phyloP scores from a whole-genome alignment of 768 basidiomycete species.

The Favolaschia claudopus region DNA sequence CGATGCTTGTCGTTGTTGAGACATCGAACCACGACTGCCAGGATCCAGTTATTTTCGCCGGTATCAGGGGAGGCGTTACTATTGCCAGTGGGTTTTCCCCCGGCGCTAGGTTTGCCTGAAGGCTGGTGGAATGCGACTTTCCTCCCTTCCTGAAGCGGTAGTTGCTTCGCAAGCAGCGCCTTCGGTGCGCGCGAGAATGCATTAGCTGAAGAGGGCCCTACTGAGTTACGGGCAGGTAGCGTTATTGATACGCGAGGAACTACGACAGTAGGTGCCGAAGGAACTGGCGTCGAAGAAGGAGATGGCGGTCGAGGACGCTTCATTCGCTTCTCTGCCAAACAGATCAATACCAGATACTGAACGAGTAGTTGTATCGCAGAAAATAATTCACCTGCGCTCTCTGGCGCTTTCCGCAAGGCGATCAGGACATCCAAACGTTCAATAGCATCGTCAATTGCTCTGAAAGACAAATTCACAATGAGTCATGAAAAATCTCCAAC shows the following conservation, averaged over 20 bases:
- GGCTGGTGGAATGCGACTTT: slow-evolving; percentile 86
- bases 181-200: slow-evolving; percentile 73
- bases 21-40: slow-evolving; percentile 77
- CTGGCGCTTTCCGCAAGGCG: slow-evolving; percentile 76
- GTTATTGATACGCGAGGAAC: slow-evolving; percentile 62
- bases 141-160: slow-evolving; percentile 75
- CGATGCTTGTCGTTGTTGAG: slow-evolving; percentile 77
- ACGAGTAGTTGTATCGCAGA: neutral
- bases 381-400: slow-evolving; percentile 61
- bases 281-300: slow-evolving; percentile 63
- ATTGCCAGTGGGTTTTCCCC: slow-evolving; percentile 25
- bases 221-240: slow-evolving; percentile 63
- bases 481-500: neutral
- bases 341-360: neutral
- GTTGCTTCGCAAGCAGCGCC: slow-evolving; percentile 61
- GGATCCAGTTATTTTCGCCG: slow-evolving; percentile 78
- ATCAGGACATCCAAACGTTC: slow-evolving; percentile 76
- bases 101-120: slow-evolving; percentile 56
- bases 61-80: slow-evolving; percentile 37
- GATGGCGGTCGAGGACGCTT: slow-evolving; percentile 80
- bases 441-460: slow-evolving; percentile 75
- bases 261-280: slow-evolving; percentile 41
- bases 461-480: slow-evolving; percentile 38
- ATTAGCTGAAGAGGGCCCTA: slow-evolving; percentile 57
- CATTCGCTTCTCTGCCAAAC: slow-evolving; percentile 68